Evolutionary conservation across 176 grass and related monocot species (phyloP), one percentile per base, ranked within the genome.

Genomic region (Tillandsia fasciculata): DNA sequence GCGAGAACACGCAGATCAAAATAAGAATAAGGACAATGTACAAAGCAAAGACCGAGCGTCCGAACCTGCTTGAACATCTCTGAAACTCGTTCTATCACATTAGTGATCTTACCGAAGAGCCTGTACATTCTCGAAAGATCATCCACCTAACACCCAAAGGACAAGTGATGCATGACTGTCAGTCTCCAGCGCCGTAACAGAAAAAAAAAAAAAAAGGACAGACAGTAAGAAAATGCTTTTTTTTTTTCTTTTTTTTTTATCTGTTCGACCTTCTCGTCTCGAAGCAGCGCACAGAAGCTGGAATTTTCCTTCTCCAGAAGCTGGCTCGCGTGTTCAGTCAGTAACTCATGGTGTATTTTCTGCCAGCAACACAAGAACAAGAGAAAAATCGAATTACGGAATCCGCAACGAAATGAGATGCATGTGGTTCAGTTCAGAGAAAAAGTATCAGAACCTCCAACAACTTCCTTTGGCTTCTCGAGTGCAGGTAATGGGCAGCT

Each of bases 51-150:
- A 63, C 22, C 49, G 6, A 42, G 13, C 68, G 5, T 42, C 33
- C 33, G 33, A 42, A 42, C 33, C 61, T 75, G 73, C 49, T 75
- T 75, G 66, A 75, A 75, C 52, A 75, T 75, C 48, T 66, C 63
- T 18, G 73, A 75, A 65, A 75, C 73, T 8, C 49, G 73, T 33
- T 75, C 73, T 2, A 75, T 12, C 3, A 61, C 73, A 66, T 63
- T 49, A 28, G 73, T 13, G 50, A 66, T 75, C 42, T 63, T 75
- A 64, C 63, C 53, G 64, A 75, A 75, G 20, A 75, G 73, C 49
- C 73, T 75, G 66, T 75, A 75, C 73, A 75, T 75, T 14, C 73
- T 64, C 12, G 73, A 75, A 0, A 75, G 63, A 24, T 73, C 71
- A 13, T 73, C 71, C 54, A 73, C 71, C 71, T 73, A 12, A 53